A percentile compares a stretch with the other conserved stretches of the same genome.
Conservation (phyloP, 1,284 basidiomycete species). For the Sutorius eximius region DNA sequence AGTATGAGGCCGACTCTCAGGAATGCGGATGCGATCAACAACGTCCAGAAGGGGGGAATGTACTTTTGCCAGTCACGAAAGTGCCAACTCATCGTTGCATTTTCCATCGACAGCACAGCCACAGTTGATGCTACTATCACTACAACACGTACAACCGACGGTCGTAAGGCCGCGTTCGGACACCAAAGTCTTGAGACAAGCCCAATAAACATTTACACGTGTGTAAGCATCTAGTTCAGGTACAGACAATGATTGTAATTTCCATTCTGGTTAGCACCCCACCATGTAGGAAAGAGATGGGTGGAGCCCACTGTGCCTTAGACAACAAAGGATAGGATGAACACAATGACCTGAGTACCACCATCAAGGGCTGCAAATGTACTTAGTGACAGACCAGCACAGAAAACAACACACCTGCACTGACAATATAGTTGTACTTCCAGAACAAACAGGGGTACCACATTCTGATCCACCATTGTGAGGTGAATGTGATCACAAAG, state of each 20-base stretch:
- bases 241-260: constrained; percentile 26
- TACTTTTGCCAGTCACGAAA: constrained; percentile 6
- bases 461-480: constrained; percentile 59
- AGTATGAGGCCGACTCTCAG: constrained; percentile 72
- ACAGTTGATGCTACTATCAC: too few species aligned
- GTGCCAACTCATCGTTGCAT: too few species aligned
- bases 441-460: constrained; percentile 57
- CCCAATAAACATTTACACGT: too few species aligned
- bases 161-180: too few species aligned
- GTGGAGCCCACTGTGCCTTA: constrained; percentile 62
- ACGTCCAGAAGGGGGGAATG: constrained; percentile 49
- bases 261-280: constrained; percentile 49
- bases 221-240: constrained; percentile 6
- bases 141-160: too few species aligned
- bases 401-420: constrained; percentile 35
- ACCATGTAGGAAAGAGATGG: constrained; percentile 61
- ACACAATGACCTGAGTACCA: constrained; percentile 67
- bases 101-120: too few species aligned
- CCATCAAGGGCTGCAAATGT: constrained; percentile 50
- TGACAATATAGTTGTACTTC: constrained; percentile 50
- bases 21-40: constrained; percentile 54
- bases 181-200: too few species aligned
- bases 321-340: constrained; percentile 71
- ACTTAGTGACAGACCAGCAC: too few species aligned
- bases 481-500: constrained; percentile 51